Evolutionary conservation across 352 stramenopile genomes (phyloP).

Genomic region (Globisporangium apiculatum): DNA sequence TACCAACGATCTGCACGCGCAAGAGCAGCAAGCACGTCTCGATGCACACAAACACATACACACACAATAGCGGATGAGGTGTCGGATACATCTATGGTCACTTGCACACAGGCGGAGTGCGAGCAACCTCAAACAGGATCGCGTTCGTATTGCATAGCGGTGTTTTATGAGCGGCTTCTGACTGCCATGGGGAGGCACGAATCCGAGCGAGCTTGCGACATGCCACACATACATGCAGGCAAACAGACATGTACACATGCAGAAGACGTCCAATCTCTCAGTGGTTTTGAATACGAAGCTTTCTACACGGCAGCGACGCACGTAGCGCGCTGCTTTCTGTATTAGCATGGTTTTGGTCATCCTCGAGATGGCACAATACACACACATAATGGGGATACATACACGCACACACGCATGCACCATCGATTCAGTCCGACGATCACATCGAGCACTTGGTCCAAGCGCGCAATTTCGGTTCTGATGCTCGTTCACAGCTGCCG

Average conservation of each 20-base stretch:
- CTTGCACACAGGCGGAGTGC: slow-evolving; percentile 46
- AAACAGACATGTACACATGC: not conserved
- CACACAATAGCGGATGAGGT: not conserved
- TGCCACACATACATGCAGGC: slow-evolving; percentile 5
- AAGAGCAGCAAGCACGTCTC: not conserved
- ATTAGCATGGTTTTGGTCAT: slow-evolving; percentile 78
- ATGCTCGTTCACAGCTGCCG: no score
- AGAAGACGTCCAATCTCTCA: slow-evolving; percentile 45
- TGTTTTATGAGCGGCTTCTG: slow-evolving; percentile 43
- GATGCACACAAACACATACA: not conserved
- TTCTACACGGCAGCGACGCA: slow-evolving; percentile 39
- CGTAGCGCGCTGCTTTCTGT: slow-evolving; percentile 32
- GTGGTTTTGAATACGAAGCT: slow-evolving; percentile 66
- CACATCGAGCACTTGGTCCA: not conserved
- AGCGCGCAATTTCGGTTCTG: not conserved
- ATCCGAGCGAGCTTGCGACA: slow-evolving; percentile 65
- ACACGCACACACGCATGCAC: not conserved
- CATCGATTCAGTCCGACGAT: no score
- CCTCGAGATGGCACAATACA: slow-evolving; percentile 29
- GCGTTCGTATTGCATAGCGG: slow-evolving; percentile 36
- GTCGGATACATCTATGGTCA: slow-evolving; percentile 71
- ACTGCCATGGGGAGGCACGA: slow-evolving; percentile 28
- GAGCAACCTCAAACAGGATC: slow-evolving; percentile 78
- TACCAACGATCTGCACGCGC: no score
- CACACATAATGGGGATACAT: not conserved